A percentile compares a stretch with the other conserved stretches of the same genome.
Conservation (phyloP, 768 basidiomycete species). For the Leccinum sublutescens region DNA sequence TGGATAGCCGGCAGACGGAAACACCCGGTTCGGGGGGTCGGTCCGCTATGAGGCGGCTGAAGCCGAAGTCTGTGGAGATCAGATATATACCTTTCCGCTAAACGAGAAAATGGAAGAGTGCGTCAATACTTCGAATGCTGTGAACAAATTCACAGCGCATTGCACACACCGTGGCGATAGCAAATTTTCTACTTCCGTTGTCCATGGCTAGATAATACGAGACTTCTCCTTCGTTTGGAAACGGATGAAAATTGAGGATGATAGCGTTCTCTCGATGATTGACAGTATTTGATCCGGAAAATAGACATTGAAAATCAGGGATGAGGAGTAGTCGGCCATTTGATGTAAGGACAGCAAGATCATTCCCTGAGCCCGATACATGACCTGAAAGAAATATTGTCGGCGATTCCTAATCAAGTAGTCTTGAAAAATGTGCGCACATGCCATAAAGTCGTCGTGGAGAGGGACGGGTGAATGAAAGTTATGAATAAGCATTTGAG, state of each 20-base stretch:
- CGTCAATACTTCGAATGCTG: not conserved
- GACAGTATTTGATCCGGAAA: constrained; percentile 28
- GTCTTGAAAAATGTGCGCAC: constrained; percentile 11
- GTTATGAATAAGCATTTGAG: constrained; percentile 21
- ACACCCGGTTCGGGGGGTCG: constrained; percentile 35
- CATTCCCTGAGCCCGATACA: constrained; percentile 47
- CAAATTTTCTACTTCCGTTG: constrained; percentile 37
- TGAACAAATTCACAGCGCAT: not conserved
- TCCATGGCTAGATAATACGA: constrained; percentile 53
- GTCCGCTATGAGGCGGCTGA: constrained; percentile 22
- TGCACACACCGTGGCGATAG: constrained; percentile 44
- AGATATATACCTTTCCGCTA: constrained; percentile 26
- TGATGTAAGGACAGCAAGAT: constrained; percentile 29
- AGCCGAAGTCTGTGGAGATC: constrained; percentile 25
- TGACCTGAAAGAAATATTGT: constrained; percentile 33
- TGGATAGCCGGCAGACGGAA: constrained; percentile 18
- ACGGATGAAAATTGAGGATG: constrained; percentile 26
- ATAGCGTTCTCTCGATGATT: constrained; percentile 40
- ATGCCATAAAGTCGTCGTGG: constrained; percentile 26
- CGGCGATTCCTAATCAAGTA: not conserved
- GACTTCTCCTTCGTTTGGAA: constrained; percentile 11
- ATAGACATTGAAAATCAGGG: constrained; percentile 27
- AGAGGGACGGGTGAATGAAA: constrained; percentile 1
- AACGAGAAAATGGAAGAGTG: not conserved
- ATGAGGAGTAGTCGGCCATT: constrained; percentile 28